phyloP scores from a whole-genome alignment of 225 moss, liverwort and hornwort genomes.

The Pseudisothecium myosuroides region DNA sequence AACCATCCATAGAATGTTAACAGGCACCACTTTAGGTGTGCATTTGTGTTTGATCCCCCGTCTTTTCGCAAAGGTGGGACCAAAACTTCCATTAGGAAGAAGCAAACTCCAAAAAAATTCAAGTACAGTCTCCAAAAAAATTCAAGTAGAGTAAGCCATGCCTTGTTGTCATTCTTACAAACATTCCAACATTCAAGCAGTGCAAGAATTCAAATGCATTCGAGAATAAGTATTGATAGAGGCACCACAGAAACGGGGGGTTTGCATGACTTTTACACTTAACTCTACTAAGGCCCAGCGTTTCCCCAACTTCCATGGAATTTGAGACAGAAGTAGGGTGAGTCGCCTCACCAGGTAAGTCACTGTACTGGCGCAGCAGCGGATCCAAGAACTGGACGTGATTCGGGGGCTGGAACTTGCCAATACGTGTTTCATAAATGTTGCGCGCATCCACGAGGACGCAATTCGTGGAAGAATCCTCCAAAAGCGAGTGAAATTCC shows the following conservation, averaged over 20 bases:
- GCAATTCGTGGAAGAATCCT: background rate
- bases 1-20: background rate
- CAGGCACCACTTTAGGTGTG: background rate
- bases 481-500: constrained; percentile 55
- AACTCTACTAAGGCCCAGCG: background rate
- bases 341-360: constrained; percentile 42
- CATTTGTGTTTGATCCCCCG: background rate
- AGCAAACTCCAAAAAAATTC: background rate
- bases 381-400: constrained; percentile 64
- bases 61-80: background rate
- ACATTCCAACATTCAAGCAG: background rate
- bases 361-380: constrained; percentile 79
- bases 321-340: background rate
- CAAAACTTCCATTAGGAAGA: background rate
- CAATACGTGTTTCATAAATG: constrained; percentile 85
- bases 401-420: constrained; percentile 48
- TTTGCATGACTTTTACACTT: background rate
- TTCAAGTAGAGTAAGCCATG: background rate
- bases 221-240: background rate
- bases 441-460: constrained; percentile 83
- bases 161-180: no score
- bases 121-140: background rate
- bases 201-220: background rate
- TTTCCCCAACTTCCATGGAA: background rate
- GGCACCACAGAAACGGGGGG: background rate